phyloP scores from a whole-genome alignment of 495 filamentous ascomycete species.

The Trichoderma erinaceum region DNA sequence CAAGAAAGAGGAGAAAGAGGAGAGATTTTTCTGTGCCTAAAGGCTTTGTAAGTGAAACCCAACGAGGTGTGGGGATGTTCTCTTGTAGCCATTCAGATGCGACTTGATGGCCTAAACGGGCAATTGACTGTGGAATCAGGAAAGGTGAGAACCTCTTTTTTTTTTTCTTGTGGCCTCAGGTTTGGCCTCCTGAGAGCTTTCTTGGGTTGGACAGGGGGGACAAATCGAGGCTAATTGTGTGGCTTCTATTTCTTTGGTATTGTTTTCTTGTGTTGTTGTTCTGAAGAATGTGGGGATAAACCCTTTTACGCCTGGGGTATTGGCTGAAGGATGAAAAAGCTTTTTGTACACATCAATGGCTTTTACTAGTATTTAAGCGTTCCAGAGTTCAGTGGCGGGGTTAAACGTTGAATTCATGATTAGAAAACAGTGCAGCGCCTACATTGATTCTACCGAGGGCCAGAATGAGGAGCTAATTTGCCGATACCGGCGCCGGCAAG shows the following conservation, averaged over 20 bases:
- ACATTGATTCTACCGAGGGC: neutral
- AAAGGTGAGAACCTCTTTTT: neutral
- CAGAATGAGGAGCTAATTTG: neutral
- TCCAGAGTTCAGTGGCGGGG: too few species aligned
- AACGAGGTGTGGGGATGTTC: neutral
- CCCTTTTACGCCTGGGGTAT: neutral
- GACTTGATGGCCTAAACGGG: slow-evolving; percentile 1
- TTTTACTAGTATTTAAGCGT: neutral
- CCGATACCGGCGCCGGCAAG: neutral
- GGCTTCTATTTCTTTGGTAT: neutral
- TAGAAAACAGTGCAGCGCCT: neutral
- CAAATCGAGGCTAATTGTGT: neutral
- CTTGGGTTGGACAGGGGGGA: neutral
- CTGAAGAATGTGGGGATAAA: neutral
- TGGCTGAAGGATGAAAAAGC: neutral
- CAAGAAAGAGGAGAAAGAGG: neutral
- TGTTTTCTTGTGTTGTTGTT: too few species aligned
- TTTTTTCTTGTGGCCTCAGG: neutral
- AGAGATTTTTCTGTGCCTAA: neutral
- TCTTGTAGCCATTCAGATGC: slow-evolving; percentile 3
- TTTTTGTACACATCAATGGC: neutral
- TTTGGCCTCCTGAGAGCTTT: neutral
- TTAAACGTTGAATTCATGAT: neutral
- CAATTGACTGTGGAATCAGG: neutral
- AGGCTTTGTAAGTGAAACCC: neutral